Evolutionary conservation across 2,329 filamentous ascomycete genomes (phyloP), one percentile per base, ranked within the genome.

Genomic region (Pestalotiopsis sp.): DNA sequence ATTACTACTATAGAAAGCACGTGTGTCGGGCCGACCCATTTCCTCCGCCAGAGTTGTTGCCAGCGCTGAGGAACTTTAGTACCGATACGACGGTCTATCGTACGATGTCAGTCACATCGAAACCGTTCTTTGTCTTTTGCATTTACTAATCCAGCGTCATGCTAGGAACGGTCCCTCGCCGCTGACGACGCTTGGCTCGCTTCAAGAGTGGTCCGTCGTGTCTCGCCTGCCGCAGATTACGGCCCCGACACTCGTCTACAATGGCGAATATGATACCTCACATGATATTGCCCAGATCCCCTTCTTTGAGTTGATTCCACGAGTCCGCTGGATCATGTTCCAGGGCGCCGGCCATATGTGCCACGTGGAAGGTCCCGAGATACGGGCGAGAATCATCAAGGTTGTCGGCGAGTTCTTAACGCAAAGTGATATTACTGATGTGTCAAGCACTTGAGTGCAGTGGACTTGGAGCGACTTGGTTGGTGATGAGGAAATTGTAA

Each of bases 261-360:
- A 73, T 35, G 70, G 71, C n/a, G 73, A 75, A 30, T 71, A 72
- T 64, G 73, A 76, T 62, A 75, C 71, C 0, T 74, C 71, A 13
- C 70, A 75, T 20, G 69, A 75, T 40, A 68, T 74, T 3, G 65
- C 69, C 2, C 72, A 75, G 57, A 69, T 67, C 1, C 71, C 72
- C 3, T 72, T 73, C 55, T 75, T 74, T 39, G 70, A 74, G 63
- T 65, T 72, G 10, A 73, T 74, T 3, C 71, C 71, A 20, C 71
- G 66, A 11, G 72, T 73, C 11, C 71, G 72, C 65, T 73, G 72
- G 71, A 68, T 74, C 40, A 69, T 66, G n/a, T 72, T 75, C 48
- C 60, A 66, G 24, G 65, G 56, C 39, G 68, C 66, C 7, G 68
- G 71, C 26, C 73, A 75, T 64, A 73, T 74, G 70, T 73, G 70